phyloP scores from a whole-genome alignment of 140 eudicot species.

The Flaveria floridana region DNA sequence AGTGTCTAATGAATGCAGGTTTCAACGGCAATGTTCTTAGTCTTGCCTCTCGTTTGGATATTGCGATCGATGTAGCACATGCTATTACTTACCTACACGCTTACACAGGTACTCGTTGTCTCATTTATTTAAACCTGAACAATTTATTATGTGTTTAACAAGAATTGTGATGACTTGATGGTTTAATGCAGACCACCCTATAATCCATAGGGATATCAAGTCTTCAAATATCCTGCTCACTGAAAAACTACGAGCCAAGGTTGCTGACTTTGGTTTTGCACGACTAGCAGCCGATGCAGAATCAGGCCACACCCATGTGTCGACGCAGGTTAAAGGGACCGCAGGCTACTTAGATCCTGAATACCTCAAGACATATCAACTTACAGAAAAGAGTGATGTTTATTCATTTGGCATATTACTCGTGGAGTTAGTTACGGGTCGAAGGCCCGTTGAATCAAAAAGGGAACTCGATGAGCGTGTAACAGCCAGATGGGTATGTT shows the following conservation, averaged over 20 bases:
- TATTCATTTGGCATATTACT: slow-evolving; percentile 89
- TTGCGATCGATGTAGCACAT: slow-evolving; percentile 90
- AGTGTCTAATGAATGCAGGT: slow-evolving; percentile 44
- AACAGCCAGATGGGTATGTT: slow-evolving; percentile 84
- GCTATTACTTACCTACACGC: slow-evolving; percentile 90
- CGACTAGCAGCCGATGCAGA: slow-evolving; percentile 64
- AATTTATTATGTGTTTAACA: not conserved
- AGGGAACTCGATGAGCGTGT: slow-evolving; percentile 61
- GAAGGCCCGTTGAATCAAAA: slow-evolving; percentile 86
- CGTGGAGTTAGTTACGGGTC: slow-evolving; percentile 83
- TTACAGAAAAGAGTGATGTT: slow-evolving; percentile 89
- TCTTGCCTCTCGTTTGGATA: slow-evolving; percentile 71
- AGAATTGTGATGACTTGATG: not conserved
- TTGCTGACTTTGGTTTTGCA: slow-evolving; percentile 95
- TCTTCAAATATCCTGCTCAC: slow-evolving; percentile 89
- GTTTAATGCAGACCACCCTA: slow-evolving; percentile 70
- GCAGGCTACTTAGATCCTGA: slow-evolving; percentile 99
- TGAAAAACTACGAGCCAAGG: slow-evolving; percentile 84
- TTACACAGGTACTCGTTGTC: slow-evolving; percentile 61
- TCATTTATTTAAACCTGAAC: not conserved
- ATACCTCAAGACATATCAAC: slow-evolving; percentile 80
- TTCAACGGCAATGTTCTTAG: slow-evolving; percentile 59
- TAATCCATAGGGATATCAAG: slow-evolving; percentile 93
- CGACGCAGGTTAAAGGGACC: slow-evolving; percentile 98
- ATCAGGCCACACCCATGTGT: slow-evolving; percentile 77